These are phyloP conservation scores for Calonectria ilicicola DNA, from an alignment of 2,329 filamentous ascomycete species.

Conservation along the genomic window DNA sequence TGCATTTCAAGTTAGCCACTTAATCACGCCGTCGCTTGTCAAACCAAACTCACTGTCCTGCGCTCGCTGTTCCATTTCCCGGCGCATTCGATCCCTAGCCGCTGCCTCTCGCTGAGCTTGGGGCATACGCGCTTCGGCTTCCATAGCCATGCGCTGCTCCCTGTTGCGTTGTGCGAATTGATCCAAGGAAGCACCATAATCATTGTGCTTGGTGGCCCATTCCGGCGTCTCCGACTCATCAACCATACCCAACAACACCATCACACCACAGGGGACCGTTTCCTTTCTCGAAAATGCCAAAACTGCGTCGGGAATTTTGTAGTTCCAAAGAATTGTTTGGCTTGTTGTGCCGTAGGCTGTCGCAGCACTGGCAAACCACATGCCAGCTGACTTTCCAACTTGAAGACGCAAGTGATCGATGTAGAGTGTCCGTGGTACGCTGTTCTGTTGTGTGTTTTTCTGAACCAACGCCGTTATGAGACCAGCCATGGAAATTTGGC, in stretches of 20 bases:
- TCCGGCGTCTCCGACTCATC: slow-evolving; percentile 64
- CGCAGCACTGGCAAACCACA: slow-evolving; percentile 68
- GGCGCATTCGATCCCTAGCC: slow-evolving; percentile 52
- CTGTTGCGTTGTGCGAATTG: slow-evolving; percentile 49
- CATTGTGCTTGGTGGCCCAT: slow-evolving; percentile 61
- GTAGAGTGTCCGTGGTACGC: slow-evolving; percentile 53
- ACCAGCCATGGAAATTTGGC: slow-evolving; percentile 62
- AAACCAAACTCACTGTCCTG: slow-evolving; percentile 56
- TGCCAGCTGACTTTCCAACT: slow-evolving; percentile 51
- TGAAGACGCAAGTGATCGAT: slow-evolving; percentile 60
- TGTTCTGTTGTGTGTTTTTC: slow-evolving; percentile 43
- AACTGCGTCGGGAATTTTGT: slow-evolving; percentile 66
- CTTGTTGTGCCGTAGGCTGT: slow-evolving; percentile 67
- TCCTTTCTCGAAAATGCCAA: slow-evolving; percentile 62
- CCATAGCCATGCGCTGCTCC: slow-evolving; percentile 56
- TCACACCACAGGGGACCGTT: slow-evolving; percentile 69
- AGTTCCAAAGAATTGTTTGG: slow-evolving; percentile 71
- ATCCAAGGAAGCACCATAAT: slow-evolving; percentile 48
- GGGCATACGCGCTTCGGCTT: slow-evolving; percentile 58
- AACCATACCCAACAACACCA: slow-evolving; percentile 65
- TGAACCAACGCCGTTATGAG: slow-evolving; percentile 59
- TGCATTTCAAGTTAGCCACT: slow-evolving; percentile 34
- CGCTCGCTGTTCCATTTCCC: slow-evolving; percentile 58
- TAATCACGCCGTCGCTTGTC: background rate
- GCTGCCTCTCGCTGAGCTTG: slow-evolving; percentile 57